A percentile compares a stretch with the other conserved stretches of the same genome.
Evolutionary conservation across 495 filamentous ascomycete species (phyloP).

Genomic region (Penicillium tannophilum): DNA sequence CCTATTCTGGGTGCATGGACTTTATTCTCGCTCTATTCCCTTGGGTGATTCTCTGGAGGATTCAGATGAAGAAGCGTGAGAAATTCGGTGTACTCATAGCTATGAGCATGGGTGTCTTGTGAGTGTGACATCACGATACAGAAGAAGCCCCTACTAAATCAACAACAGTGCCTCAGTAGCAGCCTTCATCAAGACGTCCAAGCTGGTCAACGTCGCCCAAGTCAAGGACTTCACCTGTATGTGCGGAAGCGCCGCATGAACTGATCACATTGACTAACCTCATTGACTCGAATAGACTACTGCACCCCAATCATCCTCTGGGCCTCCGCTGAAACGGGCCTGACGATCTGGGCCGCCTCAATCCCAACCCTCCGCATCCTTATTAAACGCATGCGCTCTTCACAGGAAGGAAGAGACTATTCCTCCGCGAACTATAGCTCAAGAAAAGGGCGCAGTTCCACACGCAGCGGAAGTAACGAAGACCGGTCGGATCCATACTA

Average conservation of each 20-base stretch:
- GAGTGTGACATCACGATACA: background rate
- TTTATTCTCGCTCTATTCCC: conserved; percentile 30
- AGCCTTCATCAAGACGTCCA: conserved; percentile 30
- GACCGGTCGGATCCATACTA: conserved; percentile 4
- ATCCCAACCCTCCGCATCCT: conserved; percentile 28
- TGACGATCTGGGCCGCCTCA: conserved; percentile 28
- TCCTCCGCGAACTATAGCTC: background rate
- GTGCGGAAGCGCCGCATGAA: background rate
- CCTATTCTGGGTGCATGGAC: conserved; percentile 31
- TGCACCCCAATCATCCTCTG: conserved; percentile 24
- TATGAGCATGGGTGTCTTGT: conserved; percentile 33
- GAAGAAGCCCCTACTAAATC: background rate
- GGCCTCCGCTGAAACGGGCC: conserved; percentile 28
- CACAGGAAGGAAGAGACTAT: conserved; percentile 6
- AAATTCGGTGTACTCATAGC: conserved; percentile 28
- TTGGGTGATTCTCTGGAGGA: conserved; percentile 27
- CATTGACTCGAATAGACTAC: conserved; percentile 4
- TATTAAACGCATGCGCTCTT: conserved; percentile 19
- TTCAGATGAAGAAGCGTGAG: conserved; percentile 30
- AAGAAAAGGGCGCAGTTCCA: background rate
- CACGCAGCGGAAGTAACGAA: background rate
- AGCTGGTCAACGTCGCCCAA: conserved; percentile 19
- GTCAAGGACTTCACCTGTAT: conserved; percentile 30
- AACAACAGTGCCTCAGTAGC: conserved; percentile 20
- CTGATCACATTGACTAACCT: background rate